phyloP scores from a whole-genome alignment of 371 early-diverging fungal species.

The Apophysomyces variabilis region DNA sequence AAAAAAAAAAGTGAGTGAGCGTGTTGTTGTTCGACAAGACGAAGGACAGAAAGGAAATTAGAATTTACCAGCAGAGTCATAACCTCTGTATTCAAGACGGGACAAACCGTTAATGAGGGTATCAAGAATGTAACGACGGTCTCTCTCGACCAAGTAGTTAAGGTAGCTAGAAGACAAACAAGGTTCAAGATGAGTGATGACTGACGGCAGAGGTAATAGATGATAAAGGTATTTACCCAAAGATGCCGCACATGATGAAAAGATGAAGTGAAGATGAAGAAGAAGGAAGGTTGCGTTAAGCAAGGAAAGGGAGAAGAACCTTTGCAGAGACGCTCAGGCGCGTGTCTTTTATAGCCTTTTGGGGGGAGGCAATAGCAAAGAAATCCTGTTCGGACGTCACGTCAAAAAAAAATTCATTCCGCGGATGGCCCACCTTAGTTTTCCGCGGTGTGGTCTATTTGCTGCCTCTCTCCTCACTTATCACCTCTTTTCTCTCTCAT shows the following conservation, averaged over 20 bases:
- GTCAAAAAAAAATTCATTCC: constrained; percentile 2
- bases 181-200: not conserved
- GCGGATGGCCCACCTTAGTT: not conserved
- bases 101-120: constrained; percentile 91
- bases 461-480: not conserved
- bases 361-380: not conserved
- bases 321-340: constrained; percentile 9
- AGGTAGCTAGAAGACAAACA: constrained; percentile 53
- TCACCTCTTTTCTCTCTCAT: not conserved
- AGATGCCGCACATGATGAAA: constrained; percentile 94
- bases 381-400: constrained; percentile 7
- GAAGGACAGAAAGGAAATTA: not conserved
- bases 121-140: constrained; percentile 82
- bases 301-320: constrained; percentile 16
- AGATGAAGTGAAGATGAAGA: constrained; percentile 7
- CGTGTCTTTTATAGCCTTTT: constrained; percentile 12
- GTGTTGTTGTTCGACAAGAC: constrained; percentile 9
- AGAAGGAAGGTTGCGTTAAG: constrained; percentile 6
- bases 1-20: not conserved
- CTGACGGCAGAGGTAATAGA: not conserved
- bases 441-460: not conserved
- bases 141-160: constrained; percentile 85
- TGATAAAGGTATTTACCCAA: constrained; percentile 58
- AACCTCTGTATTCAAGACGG: constrained; percentile 98
- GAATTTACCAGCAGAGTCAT: constrained; percentile 90